Base-by-base conservation (phyloP, 768 basidiomycete species). In the Trametes punicea region DNA sequence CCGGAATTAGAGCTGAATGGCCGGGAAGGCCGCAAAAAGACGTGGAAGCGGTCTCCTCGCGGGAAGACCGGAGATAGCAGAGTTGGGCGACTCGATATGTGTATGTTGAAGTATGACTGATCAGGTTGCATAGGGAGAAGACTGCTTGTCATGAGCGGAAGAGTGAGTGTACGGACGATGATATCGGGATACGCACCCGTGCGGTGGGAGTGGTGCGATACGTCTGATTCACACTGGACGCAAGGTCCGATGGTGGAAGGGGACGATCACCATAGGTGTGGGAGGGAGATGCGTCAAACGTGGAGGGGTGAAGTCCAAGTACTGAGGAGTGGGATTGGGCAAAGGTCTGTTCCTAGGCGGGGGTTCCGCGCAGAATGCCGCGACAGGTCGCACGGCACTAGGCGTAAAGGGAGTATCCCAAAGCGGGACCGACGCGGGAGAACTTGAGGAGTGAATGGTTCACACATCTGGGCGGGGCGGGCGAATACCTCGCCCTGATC, bases 341-440 rank as follows among this genome's bases (percentile, higher is more conserved):
- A 49, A 33, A 38, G 48, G 18, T 38, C 47, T 36, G 48, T 51
- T 51, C 49, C 56, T 57, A 44, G 39, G 27, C 52, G 42, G 26
- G 18, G 8, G 33, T 48, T 41, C 38, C 20, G 45, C 41, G 54
- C 46, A 34, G 47, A 49, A 4, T 27, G 41, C 25, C 33, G 55
- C 47, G 39, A 20, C 10, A 5, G 6, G 39, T 50, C 55, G n/a
- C 47, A 44, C 48, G 55, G 40, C 7, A n/a, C 9, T 40, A n/a
- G 29, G 9, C 18, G 31, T 42, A 16, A n/a, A 34, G 33, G 25
- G 38, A 18, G 23, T 2, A 8, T 25, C 40, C 55, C 49, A 57
- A 50, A 39, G 46, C 56, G 56, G 56, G 56, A 31, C 56, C 56
- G 55, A 56, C 30, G n/a, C 38, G 53, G 40, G 20, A 29, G 34